These are phyloP conservation scores for Ogataea chonburiensis DNA, from an alignment of 805 yeast genomes.

Conservation along the genomic window DNA sequence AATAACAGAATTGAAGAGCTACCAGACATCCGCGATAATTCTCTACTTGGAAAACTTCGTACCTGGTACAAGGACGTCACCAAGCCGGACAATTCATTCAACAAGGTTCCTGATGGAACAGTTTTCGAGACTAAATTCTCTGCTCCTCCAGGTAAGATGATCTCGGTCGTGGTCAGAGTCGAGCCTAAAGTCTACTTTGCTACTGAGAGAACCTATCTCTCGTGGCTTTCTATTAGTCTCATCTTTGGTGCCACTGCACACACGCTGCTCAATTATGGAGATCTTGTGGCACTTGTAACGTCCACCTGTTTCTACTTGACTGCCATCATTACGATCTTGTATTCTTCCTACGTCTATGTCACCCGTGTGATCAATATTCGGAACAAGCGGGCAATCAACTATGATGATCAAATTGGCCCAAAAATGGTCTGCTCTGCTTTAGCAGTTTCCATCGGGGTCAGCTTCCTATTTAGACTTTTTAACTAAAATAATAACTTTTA, in stretches of 20 bases:
- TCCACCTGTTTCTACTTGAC: conserved; percentile 84
- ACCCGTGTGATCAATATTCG: conserved; percentile 84
- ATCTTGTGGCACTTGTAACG: conserved; percentile 69
- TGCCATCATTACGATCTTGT: conserved; percentile 68
- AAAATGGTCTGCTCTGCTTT: conserved; percentile 74
- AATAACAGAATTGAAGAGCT: conserved; percentile 30
- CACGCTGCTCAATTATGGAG: conserved; percentile 82
- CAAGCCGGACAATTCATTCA: conserved; percentile 46
- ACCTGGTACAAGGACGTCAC: conserved; percentile 19
- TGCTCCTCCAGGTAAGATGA: conserved; percentile 86
- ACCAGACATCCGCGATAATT: conserved; percentile 12
- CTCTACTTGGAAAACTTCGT: conserved; percentile 18
- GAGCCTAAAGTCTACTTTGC: conserved; percentile 99
- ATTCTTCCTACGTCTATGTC: conserved; percentile 71
- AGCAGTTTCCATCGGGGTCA: conserved; percentile 62
- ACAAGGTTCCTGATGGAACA: conserved; percentile 64
- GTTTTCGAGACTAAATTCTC: conserved; percentile 54
- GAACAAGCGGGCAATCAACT: conserved; percentile 74
- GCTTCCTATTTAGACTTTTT: conserved; percentile 53
- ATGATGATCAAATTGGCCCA: conserved; percentile 89
- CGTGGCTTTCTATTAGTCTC: conserved; percentile 92
- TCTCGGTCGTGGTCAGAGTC: conserved; percentile 91
- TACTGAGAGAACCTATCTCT: conserved; percentile 88
- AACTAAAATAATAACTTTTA: conserved; percentile 24
- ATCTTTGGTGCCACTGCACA: conserved; percentile 87